phyloP scores from a whole-genome alignment of 352 stramenopile species.

The Phytophthora tentaculata region DNA sequence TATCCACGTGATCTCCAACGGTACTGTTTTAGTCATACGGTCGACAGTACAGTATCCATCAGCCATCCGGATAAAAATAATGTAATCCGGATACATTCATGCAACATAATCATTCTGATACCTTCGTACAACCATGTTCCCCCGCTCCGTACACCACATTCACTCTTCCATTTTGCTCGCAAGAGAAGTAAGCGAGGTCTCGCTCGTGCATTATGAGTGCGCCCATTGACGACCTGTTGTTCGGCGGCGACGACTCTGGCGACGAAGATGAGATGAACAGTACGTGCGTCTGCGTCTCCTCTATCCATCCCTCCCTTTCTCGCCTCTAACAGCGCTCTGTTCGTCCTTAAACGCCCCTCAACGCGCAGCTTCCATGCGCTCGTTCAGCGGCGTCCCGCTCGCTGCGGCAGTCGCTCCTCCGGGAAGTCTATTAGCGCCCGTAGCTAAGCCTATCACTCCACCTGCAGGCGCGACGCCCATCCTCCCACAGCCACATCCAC shows the following conservation, averaged over 20 bases:
- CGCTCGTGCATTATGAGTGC: constrained; percentile 63
- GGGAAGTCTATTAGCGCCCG: constrained; percentile 31
- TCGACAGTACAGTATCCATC: not conserved
- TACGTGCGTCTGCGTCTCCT: constrained; percentile 41
- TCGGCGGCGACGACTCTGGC: constrained; percentile 81
- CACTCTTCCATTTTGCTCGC: not conserved
- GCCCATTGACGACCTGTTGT: constrained; percentile 86
- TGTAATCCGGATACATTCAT: not conserved
- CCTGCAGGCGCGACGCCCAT: constrained; percentile 20
- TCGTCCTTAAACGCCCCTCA: constrained; percentile 1
- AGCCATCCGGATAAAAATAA: not conserved
- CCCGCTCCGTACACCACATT: too few relatives aligned
- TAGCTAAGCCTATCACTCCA: constrained; percentile 22
- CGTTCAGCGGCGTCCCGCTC: constrained; percentile 43
- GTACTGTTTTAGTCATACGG: not conserved
- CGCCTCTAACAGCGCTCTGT: constrained; percentile 23
- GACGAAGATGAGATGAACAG: constrained; percentile 77
- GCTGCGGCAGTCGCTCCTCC: constrained; percentile 31
- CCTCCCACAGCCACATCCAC: constrained; percentile 24
- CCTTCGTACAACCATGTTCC: too few relatives aligned
- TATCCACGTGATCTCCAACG: not conserved
- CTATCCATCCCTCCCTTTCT: not conserved
- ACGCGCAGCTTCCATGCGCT: constrained; percentile 43
- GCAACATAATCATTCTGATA: too few relatives aligned
- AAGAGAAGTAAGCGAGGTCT: constrained; percentile 17